Conservation (phyloP, 2,329 filamentous ascomycete genomes). For the Aspergillus sojae region DNA sequence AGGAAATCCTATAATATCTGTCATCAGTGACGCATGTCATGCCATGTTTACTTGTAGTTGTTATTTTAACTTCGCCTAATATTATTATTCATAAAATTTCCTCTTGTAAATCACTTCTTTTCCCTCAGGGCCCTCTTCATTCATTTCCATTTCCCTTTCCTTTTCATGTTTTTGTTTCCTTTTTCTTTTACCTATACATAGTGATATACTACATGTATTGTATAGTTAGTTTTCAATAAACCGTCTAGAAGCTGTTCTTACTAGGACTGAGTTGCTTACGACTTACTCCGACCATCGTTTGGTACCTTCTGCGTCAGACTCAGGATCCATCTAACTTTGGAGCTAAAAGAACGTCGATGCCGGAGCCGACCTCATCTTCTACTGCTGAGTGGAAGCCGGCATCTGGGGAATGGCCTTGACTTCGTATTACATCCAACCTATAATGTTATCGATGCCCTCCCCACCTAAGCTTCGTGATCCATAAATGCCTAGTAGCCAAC, state of each 20-base stretch:
- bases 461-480: conserved; percentile 30
- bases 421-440: conserved; percentile 21
- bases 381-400: conserved; percentile 2
- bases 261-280: background rate
- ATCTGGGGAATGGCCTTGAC: conserved; percentile 17
- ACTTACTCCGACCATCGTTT: background rate
- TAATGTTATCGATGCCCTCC: conserved; percentile 11
- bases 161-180: background rate
- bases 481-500: conserved; percentile 11
- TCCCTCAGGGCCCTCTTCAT: background rate
- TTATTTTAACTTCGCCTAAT: background rate
- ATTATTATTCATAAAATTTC: background rate
- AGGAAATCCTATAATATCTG: background rate
- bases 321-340: background rate
- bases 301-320: background rate
- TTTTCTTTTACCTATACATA: background rate
- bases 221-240: background rate
- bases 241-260: background rate
- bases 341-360: background rate
- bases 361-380: conserved; percentile 6
- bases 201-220: background rate
- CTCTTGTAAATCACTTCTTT: background rate
- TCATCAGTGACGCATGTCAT: background rate
- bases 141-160: background rate
- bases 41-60: background rate